These are phyloP conservation scores for Saccharomycopsis sp. DNA, from an alignment of 805 yeast species.

Conservation along the genomic window DNA sequence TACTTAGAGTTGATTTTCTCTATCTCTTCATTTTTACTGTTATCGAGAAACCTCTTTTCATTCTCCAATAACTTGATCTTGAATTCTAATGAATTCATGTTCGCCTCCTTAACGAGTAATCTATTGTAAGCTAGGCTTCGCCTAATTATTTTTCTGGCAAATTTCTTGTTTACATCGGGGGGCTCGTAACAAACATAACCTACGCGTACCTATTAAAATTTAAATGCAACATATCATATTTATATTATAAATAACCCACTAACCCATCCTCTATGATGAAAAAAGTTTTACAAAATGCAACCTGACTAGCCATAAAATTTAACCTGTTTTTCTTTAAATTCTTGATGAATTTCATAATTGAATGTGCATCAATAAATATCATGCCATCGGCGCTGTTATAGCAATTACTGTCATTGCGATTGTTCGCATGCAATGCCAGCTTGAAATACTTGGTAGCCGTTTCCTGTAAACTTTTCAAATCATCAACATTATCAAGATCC, in stretches of 20 bases:
- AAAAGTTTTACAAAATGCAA: constrained; percentile 6
- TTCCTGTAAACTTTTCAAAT: constrained; percentile 2
- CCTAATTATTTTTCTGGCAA: too few species aligned
- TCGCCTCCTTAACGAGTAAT: background rate
- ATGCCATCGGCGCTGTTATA: too few species aligned
- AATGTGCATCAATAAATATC: constrained; percentile 3
- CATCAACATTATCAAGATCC: background rate
- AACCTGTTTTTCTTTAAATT: constrained; percentile 5
- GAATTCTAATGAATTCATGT: background rate
- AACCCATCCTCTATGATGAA: constrained; percentile 3
- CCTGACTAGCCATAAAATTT: background rate
- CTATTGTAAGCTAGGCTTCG: background rate
- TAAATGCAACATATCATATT: too few species aligned
- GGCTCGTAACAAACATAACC: too few species aligned
- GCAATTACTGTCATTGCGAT: background rate
- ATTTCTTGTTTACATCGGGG: background rate
- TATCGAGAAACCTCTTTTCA: constrained; percentile 5
- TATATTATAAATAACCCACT: too few species aligned
- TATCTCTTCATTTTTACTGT: constrained; percentile 1
- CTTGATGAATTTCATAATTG: constrained; percentile 4
- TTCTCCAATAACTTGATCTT: constrained; percentile 2
- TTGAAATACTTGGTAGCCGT: constrained; percentile 1
- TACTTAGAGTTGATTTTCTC: constrained; percentile 1
- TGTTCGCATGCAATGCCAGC: background rate
- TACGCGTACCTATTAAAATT: too few species aligned